A percentile compares a stretch with the other conserved stretches of the same genome.
These are phyloP conservation scores for Colletotrichum tropicicola DNA, from an alignment of 2,329 filamentous ascomycete species.

Conservation along the genomic window DNA sequence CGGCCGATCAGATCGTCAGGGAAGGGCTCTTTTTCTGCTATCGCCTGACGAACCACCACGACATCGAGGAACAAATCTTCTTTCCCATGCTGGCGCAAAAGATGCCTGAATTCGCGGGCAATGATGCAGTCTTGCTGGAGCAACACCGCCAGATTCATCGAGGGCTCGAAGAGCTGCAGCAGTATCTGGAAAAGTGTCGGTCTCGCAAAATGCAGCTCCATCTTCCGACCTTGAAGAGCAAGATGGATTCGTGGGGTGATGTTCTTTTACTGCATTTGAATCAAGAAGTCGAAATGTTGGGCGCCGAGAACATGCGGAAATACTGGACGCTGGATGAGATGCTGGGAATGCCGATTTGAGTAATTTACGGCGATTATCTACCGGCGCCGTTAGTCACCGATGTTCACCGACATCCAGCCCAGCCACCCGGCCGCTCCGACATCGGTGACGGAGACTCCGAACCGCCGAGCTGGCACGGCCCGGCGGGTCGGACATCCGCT, in stretches of 20 bases:
- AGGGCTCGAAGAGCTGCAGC: conserved; percentile 73
- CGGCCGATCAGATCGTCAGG: conserved; percentile 73
- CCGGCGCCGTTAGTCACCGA: too few species aligned
- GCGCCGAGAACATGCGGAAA: conserved; percentile 86
- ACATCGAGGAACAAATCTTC: conserved; percentile 81
- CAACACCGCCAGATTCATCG: conserved; percentile 84
- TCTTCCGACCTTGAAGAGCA: conserved; percentile 66
- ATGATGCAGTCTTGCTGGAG: conserved; percentile 66
- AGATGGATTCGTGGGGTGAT: conserved; percentile 80
- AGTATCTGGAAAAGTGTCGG: conserved; percentile 71
- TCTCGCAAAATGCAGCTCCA: conserved; percentile 68
- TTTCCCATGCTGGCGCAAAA: conserved; percentile 80
- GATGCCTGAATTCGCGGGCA: conserved; percentile 77
- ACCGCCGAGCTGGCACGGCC: conserved; percentile 6
- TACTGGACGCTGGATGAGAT: conserved; percentile 85
- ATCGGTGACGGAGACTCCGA: conserved; percentile 7
- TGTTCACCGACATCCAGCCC: background rate
- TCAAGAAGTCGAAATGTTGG: conserved; percentile 80
- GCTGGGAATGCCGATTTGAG: conserved; percentile 71
- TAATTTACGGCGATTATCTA: conserved; percentile 11
- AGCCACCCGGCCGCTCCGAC: background rate
- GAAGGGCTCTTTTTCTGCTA: conserved; percentile 73
- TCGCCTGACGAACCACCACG: conserved; percentile 78
- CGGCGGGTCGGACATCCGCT: conserved; percentile 7
- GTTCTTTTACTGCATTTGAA: conserved; percentile 86